Conservation (phyloP, 495 filamentous ascomycete species). For the Parachaetomium inaequale region DNA sequence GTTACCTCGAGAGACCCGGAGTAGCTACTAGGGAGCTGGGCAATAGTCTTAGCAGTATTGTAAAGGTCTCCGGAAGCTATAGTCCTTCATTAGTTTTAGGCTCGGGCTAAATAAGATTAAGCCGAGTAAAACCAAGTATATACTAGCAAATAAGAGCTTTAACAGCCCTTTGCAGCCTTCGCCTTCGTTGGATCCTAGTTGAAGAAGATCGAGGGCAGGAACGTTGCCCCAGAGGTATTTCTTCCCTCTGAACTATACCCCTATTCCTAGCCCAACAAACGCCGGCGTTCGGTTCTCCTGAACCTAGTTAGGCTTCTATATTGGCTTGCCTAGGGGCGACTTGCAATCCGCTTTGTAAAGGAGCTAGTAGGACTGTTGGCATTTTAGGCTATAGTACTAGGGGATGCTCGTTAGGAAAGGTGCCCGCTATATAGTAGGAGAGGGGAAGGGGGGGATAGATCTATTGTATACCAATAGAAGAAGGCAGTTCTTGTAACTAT, state of each 20-base stretch:
- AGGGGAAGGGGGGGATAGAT: too few species aligned
- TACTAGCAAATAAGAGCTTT: not conserved
- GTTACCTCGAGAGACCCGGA: constrained; percentile 23
- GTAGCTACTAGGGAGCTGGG: constrained; percentile 32
- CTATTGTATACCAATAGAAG: too few species aligned
- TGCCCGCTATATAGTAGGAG: too few species aligned
- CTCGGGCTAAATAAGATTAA: not conserved
- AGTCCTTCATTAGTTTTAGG: constrained; percentile 13
- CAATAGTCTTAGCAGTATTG: constrained; percentile 43
- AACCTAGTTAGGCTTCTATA: not conserved
- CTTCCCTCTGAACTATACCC: not conserved
- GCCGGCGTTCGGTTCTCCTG: not conserved
- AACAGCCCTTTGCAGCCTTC: not conserved
- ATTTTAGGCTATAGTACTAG: constrained; percentile 37
- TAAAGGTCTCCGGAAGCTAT: constrained; percentile 49
- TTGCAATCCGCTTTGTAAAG: constrained; percentile 39
- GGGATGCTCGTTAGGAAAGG: too few species aligned
- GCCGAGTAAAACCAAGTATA: not conserved
- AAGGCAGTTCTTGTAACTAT: too few species aligned
- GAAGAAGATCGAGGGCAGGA: not conserved
- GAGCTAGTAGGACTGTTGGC: constrained; percentile 35
- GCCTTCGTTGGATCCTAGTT: not conserved
- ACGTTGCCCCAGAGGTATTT: constrained; percentile 2
- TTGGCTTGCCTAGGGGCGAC: constrained; percentile 27
- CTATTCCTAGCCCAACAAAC: not conserved